Evolutionary conservation across 108 stramenopile genomes (phyloP).

Genomic region (Pseudonitzschia delicatissima): DNA sequence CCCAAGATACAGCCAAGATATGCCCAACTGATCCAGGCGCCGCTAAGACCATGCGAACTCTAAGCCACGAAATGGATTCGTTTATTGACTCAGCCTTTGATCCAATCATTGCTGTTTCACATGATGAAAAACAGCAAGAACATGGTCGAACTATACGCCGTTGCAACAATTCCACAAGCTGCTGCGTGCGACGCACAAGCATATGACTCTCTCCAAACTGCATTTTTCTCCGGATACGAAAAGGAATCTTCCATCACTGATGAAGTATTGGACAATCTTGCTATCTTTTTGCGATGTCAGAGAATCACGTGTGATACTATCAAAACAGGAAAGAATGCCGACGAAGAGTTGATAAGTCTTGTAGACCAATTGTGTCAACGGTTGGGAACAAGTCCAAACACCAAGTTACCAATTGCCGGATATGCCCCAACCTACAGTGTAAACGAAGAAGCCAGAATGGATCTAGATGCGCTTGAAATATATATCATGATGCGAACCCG

Average conservation of each 20-base stretch:
- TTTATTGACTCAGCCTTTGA: constrained; percentile 51
- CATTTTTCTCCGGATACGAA: constrained; percentile 14
- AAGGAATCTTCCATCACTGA: constrained; percentile 6
- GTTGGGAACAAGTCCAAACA: constrained; percentile 9
- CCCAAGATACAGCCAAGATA: constrained; percentile 20
- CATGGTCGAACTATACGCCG: constrained; percentile 47
- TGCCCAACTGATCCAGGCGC: constrained; percentile 16
- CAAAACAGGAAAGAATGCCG: constrained; percentile 8
- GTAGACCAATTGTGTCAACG: constrained; percentile 14
- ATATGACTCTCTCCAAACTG: constrained; percentile 15
- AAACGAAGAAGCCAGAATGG: constrained; percentile 37
- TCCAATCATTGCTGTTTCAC: constrained; percentile 53
- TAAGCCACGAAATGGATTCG: constrained; percentile 44
- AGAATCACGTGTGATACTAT: constrained; percentile 44
- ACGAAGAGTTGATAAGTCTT: constrained; percentile 22
- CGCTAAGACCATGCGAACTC: constrained; percentile 24
- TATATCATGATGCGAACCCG: constrained; percentile 38
- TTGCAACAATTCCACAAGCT: constrained; percentile 44
- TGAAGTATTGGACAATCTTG: constrained; percentile 23
- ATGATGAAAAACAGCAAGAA: constrained; percentile 40
- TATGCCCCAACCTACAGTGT: constrained; percentile 43
- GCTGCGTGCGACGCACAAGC: constrained; percentile 32
- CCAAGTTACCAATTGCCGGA: constrained; percentile 28
- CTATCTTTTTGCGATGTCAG: constrained; percentile 38
- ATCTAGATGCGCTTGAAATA: constrained; percentile 52